These are phyloP conservation scores for Ceratocystis smalleyi DNA, from an alignment of 2,329 filamentous ascomycete genomes.

Conservation along the genomic window DNA sequence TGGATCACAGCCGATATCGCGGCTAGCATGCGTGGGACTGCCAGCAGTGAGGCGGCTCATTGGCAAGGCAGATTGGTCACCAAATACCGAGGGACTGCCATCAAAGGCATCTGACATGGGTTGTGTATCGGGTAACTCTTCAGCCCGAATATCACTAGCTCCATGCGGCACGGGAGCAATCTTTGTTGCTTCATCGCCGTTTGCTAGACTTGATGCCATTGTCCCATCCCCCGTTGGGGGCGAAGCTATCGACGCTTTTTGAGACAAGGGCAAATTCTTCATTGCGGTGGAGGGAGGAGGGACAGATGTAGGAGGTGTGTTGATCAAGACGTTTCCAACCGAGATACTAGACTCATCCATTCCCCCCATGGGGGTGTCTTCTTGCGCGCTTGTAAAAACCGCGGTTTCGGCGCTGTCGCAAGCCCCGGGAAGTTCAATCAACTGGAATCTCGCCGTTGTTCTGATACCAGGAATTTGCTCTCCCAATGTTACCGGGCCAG, in stretches of 20 bases:
- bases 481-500: conserved; percentile 45
- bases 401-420: conserved; percentile 29
- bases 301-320: conserved; percentile 1
- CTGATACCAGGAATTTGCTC: conserved; percentile 43
- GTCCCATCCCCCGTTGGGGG: conserved; percentile 37
- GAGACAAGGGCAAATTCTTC: conserved; percentile 45
- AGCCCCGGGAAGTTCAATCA: conserved; percentile 24
- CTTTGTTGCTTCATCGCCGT: conserved; percentile 90
- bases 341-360: conserved; percentile 33
- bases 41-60: neutral
- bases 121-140: conserved; percentile 18
- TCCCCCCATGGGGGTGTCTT: conserved; percentile 48
- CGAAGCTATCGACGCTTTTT: conserved; percentile 44
- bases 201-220: conserved; percentile 44
- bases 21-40: neutral
- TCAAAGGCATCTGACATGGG: conserved; percentile 23
- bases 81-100: conserved; percentile 32
- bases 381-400: conserved; percentile 39
- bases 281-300: conserved; percentile 15
- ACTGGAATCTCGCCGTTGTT: conserved; percentile 40
- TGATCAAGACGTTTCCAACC: neutral
- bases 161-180: conserved; percentile 51
- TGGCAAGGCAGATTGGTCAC: conserved; percentile 19
- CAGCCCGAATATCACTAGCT: conserved; percentile 18
- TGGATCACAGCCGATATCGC: neutral